Evolutionary conservation across 352 stramenopile species (phyloP).

Genomic region (Phytophthora hybrid): DNA sequence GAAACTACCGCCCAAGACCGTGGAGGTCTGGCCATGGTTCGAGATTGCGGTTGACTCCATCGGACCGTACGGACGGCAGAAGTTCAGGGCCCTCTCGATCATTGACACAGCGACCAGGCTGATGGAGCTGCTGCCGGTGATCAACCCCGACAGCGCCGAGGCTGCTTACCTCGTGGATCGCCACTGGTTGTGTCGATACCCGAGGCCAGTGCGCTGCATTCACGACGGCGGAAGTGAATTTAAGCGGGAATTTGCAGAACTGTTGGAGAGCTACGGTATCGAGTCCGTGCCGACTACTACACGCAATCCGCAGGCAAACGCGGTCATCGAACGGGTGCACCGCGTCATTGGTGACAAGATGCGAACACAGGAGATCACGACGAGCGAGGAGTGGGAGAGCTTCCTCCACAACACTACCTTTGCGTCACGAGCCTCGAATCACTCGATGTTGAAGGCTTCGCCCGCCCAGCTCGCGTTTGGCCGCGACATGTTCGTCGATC

Average conservation of each 20-base stretch:
- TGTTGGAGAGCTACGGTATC: constrained; percentile 7
- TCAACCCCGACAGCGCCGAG: background rate
- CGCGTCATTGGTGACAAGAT: constrained; percentile 16
- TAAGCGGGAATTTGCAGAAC: background rate
- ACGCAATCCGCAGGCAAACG: constrained; percentile 8
- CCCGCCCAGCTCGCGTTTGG: constrained; percentile 10
- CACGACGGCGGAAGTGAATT: constrained; percentile 6
- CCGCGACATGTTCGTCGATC: background rate
- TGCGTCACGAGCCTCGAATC: background rate
- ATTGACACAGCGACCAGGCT: constrained; percentile 16
- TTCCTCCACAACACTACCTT: constrained; percentile 17
- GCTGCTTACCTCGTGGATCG: constrained; percentile 2
- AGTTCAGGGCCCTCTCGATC: background rate
- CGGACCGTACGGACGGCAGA: background rate
- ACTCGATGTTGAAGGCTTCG: constrained; percentile 5
- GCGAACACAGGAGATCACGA: background rate
- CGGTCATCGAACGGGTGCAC: constrained; percentile 12
- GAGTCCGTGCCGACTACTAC: background rate
- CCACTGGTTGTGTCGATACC: constrained; percentile 8
- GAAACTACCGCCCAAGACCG: background rate
- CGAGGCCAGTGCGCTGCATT: background rate
- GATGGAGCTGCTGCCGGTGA: background rate
- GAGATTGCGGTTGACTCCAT: constrained; percentile 11
- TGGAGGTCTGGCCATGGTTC: background rate
- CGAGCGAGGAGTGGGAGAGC: background rate